A percentile compares a stretch with the other conserved stretches of the same genome.
These are phyloP conservation scores for Lachnellula hyalina DNA, from an alignment of 2,329 filamentous ascomycete genomes.

Conservation along the genomic window DNA sequence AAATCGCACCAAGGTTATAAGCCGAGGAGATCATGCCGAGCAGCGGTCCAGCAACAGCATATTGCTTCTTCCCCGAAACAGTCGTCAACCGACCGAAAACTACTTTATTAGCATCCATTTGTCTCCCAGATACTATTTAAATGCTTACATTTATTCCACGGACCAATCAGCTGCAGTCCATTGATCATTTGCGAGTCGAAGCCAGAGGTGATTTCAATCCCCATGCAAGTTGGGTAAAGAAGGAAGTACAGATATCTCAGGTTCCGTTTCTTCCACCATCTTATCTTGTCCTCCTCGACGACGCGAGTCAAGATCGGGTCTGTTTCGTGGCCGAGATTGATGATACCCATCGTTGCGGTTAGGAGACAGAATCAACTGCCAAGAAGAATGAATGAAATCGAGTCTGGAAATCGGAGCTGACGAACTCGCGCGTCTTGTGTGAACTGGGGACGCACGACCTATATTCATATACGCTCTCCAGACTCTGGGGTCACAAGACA, in stretches of 20 bases:
- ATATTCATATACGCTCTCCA: background rate
- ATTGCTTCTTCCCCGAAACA: slow-evolving; percentile 10
- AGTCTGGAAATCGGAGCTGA: background rate
- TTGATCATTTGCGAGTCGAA: slow-evolving; percentile 48
- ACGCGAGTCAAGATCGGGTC: slow-evolving; percentile 37
- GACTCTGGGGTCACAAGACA: background rate
- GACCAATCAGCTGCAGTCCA: slow-evolving; percentile 34
- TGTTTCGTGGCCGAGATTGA: slow-evolving; percentile 13
- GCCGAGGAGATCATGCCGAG: slow-evolving; percentile 48
- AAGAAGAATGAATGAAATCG: background rate
- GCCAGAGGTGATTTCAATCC: slow-evolving; percentile 50
- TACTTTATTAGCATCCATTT: background rate
- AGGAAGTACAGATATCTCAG: slow-evolving; percentile 35
- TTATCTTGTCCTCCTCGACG: slow-evolving; percentile 35
- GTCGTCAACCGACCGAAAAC: slow-evolving; percentile 13
- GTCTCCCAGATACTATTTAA: background rate
- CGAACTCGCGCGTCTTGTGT: no score
- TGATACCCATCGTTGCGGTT: slow-evolving; percentile 5
- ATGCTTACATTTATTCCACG: slow-evolving; percentile 30
- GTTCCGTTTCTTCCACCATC: slow-evolving; percentile 37
- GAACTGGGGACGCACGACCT: background rate
- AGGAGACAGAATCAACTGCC: background rate
- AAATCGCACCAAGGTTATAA: slow-evolving; percentile 50
- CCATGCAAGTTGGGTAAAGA: slow-evolving; percentile 44
- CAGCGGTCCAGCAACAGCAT: slow-evolving; percentile 28